These are phyloP conservation scores for Mycosphaerella arachidis DNA, from an alignment of 2,329 filamentous ascomycete genomes.

Conservation along the genomic window DNA sequence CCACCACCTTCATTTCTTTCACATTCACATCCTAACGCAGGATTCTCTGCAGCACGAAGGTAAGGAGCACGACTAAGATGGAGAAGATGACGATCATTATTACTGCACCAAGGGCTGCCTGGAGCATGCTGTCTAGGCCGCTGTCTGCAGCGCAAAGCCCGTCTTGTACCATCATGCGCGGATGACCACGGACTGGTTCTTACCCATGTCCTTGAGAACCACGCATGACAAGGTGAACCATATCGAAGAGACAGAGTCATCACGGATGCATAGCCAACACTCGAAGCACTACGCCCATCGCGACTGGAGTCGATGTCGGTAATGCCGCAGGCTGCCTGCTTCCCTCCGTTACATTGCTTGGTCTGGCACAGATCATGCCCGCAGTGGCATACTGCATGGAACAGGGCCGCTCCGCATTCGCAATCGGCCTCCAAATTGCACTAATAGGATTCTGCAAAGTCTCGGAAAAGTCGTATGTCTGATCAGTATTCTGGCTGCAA, in stretches of 20 bases:
- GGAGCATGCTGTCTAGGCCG: no score
- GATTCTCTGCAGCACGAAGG: neutral
- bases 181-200: neutral
- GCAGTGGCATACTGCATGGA: conserved; percentile 3
- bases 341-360: neutral
- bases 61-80: neutral
- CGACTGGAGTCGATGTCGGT: conserved; percentile 5
- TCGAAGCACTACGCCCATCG: neutral
- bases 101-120: no score
- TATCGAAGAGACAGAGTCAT: neutral
- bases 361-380: conserved; percentile 2
- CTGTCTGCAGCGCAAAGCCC: neutral
- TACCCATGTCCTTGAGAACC: neutral
- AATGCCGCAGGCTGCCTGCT: neutral
- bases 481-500: neutral
- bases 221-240: neutral
- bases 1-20: neutral
- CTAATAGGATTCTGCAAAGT: neutral
- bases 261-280: neutral
- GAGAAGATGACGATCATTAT: neutral
- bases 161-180: neutral
- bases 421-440: conserved; percentile 9
- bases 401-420: conserved; percentile 6
- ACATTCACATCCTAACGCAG: neutral
- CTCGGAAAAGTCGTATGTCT: neutral